Percentiles rank a stretch among this genome's conserved stretches.
These are phyloP conservation scores for Juglanconis oblonga DNA, from an alignment of 2,329 filamentous ascomycete genomes.

Conservation along the genomic window DNA sequence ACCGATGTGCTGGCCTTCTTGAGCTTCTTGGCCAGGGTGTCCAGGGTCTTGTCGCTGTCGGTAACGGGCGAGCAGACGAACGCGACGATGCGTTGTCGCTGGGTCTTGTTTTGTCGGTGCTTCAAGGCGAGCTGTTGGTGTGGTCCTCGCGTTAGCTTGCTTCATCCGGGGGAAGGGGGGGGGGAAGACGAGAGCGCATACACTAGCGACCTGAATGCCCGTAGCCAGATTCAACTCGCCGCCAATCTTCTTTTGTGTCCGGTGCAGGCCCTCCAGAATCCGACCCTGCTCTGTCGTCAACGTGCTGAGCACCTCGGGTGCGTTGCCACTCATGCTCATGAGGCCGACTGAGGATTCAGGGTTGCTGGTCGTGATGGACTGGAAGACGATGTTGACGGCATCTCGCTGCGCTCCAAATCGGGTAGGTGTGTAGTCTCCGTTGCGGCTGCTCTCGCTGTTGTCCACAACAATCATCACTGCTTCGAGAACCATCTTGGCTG, in stretches of 20 bases:
- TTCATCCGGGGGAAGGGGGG: conserved; percentile 7
- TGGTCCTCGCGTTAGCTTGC: neutral
- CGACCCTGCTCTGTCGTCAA: conserved; percentile 95
- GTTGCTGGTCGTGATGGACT: conserved; percentile 90
- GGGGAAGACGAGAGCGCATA: conserved; percentile 45
- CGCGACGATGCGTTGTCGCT: conserved; percentile 93
- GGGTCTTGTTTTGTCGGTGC: conserved; percentile 96
- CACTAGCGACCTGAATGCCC: conserved; percentile 90
- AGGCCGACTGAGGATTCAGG: conserved; percentile 95
- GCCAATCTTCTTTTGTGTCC: conserved; percentile 86
- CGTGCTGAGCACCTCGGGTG: conserved; percentile 95
- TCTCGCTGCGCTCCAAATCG: conserved; percentile 96
- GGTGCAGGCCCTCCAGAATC: conserved; percentile 86
- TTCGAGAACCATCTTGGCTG: conserved; percentile 88
- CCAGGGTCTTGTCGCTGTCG: conserved; percentile 84
- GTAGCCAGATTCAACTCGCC: conserved; percentile 86
- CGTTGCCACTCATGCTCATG: conserved; percentile 98
- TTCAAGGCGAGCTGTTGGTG: conserved; percentile 79
- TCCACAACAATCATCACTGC: conserved; percentile 99
- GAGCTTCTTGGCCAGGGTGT: conserved; percentile 94
- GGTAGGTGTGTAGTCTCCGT: conserved; percentile 88
- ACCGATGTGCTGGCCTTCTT: conserved; percentile 96
- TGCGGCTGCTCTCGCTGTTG: conserved; percentile 98
- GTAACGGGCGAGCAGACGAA: conserved; percentile 92
- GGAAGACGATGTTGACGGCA: conserved; percentile 92